Base-by-base conservation (phyloP, 306 rosid species). In the Pyrus betulifolia region DNA sequence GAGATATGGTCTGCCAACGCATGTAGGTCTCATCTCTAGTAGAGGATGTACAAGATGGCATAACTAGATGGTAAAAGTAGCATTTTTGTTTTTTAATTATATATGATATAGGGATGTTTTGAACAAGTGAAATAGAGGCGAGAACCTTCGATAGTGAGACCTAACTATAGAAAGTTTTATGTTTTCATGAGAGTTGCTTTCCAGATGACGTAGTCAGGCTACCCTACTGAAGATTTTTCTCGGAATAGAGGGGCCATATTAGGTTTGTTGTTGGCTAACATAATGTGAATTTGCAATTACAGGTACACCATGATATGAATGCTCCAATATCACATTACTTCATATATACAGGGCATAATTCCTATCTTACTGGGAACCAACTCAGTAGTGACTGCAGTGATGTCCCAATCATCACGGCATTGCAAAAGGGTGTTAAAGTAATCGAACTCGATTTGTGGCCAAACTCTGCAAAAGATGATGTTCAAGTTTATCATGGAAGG, bases 341-440 rank as follows among this genome's bases (percentile, higher is more conserved):
- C 91, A 94, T 92, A 90, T 90, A 91, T 68, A 94, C 98, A 78
- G 98, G 98, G 74, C 98, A 94, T 86, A 94, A 94, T 87, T 94
- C 98, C 44, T 94, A 94, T 77, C 87, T 94, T 3, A 91, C 97
- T 55, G 98, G 98, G 81, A 94, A 94, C 89, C 98, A 94, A 79
- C 91, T 94, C 18, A 94, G 93, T 85, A 92, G 98, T 68, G 95
- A 90, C 64, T 92, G 95, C 51, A 94, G 98, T 40, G 95, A 87
- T 73, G 87, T 74, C 49, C 98, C 98, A 52, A 89, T 94, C 71
- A 92, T 90, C 70, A 89, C 83, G 85, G 87, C 96, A 18, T 82
- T 94, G 82, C 84, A 83, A 60, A 62, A 68, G 49, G 97, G 96
- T 17, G 91, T 94, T 25, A 85, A 93, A 77, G 98, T 89, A 40